Evolutionary conservation across 129 eudicot species (phyloP), one percentile per base, ranked within the genome.

Genomic region (Arctium minus): DNA sequence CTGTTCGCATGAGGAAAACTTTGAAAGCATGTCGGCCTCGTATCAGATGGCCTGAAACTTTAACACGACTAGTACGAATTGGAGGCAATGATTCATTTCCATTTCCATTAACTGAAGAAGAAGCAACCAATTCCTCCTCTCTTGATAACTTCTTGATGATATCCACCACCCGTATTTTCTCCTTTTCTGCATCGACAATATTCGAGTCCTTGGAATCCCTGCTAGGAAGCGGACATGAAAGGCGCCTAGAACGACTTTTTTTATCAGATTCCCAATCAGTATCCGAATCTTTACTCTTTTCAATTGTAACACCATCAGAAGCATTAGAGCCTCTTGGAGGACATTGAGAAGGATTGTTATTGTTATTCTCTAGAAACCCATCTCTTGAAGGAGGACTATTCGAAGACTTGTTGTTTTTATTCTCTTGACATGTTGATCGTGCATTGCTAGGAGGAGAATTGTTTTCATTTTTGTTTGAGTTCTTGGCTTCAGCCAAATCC

Each of bases 11-110:
- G n/a, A 88, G 85, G 78, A 95, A 82, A 79, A 88, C 88, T 33
- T 42, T 76, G 56, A 70, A 88, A 6, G 97, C 97, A 15, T 90
- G 94, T 1, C 97, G 86, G 18, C 97, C 97, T 75, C 97, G 83
- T 6, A 95, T 62, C 71, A 81, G 22, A 70, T 90, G 88, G 0
- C 89, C 92, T 1, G 97, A 89, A 48, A 77, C 72, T 31, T 83
- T 36, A 74, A 78, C 75, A 39, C 83, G 48, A 9, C 81, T 70
- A 5, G 88, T 87, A 4, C 86, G 70, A 42, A 89, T 64, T 1
- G 88, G 88, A 27, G 90, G 82, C 27, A 82, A 74, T 1, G 85
- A 76, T 27, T 76, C 86, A 18, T 73, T 82, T 13, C 46, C 74
- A 40, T 78, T 74, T 70, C 83, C 75, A 11, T 18, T 9, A 36